A percentile compares a stretch with the other conserved stretches of the same genome.
phyloP scores from a whole-genome alignment of 495 filamentous ascomycete genomes.

The Aspergillus baeticus region DNA sequence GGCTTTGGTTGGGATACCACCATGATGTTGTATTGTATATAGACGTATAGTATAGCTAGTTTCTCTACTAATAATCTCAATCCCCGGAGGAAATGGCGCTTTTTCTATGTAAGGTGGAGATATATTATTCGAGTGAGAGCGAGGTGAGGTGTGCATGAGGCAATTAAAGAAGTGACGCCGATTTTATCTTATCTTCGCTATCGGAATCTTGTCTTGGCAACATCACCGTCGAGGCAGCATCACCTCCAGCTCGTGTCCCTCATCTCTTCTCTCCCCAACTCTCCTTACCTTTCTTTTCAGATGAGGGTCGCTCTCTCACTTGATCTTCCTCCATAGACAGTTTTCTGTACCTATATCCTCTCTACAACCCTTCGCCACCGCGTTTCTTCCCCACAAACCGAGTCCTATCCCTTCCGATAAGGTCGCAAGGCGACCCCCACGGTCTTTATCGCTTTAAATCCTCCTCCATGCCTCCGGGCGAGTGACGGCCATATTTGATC shows the following conservation, averaged over 20 bases:
- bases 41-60: conserved; percentile 16
- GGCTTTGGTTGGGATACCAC: conserved; percentile 18
- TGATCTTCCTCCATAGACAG: neutral
- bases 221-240: neutral
- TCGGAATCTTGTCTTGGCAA: conserved; percentile 15
- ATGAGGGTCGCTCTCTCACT: neutral
- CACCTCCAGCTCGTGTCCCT: neutral
- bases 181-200: conserved; percentile 5
- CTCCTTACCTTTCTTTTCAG: neutral
- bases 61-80: conserved; percentile 16
- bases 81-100: conserved; percentile 13
- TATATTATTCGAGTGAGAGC: neutral
- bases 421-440: neutral
- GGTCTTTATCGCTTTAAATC: neutral
- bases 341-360: neutral
- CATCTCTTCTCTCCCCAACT: neutral
- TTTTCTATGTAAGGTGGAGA: neutral
- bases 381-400: neutral
- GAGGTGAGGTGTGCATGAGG: neutral
- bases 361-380: conserved; percentile 3
- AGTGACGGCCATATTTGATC: neutral
- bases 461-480: conserved; percentile 1
- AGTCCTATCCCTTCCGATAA: conserved; percentile 16
- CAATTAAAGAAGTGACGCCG: neutral
- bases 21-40: conserved; percentile 22